Evolutionary conservation across 202 grass and related monocot genomes (phyloP).

Genomic region (Setaria italica): DNA sequence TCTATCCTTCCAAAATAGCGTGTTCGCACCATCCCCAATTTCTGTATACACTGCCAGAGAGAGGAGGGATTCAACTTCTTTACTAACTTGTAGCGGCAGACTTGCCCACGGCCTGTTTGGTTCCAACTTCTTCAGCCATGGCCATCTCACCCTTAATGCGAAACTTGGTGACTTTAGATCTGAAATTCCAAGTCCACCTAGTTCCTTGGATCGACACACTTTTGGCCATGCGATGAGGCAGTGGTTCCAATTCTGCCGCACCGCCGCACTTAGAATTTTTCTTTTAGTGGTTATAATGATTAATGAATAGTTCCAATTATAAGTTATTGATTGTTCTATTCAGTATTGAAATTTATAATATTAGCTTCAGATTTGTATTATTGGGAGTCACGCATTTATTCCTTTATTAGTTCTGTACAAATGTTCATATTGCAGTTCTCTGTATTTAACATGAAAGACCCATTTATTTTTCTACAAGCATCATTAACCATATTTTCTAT

Average conservation of each 20-base stretch:
- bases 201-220: too few relatives aligned
- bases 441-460: conserved; percentile 13
- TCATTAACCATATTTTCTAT: conserved; percentile 40
- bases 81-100: too few relatives aligned
- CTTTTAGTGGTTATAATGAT: neutral
- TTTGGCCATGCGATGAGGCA: too few relatives aligned
- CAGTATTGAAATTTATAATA: conserved; percentile 5
- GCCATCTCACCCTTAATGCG: too few relatives aligned
- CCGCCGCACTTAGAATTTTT: neutral
- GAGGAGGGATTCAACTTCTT: too few relatives aligned
- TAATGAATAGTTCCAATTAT: conserved; percentile 26
- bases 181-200: too few relatives aligned
- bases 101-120: too few relatives aligned
- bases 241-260: neutral
- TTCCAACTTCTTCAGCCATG: too few relatives aligned
- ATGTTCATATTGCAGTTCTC: neutral
- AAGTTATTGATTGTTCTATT: conserved; percentile 11
- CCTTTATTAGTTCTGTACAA: neutral
- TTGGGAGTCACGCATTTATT: neutral
- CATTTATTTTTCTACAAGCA: conserved; percentile 25
- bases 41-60: too few relatives aligned
- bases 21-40: too few relatives aligned
- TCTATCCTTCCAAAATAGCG: too few relatives aligned
- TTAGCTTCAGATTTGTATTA: neutral
- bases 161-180: too few relatives aligned